These are phyloP conservation scores for Schizosaccharomyces octosporus DNA, from an alignment of 805 yeast genomes.

Conservation along the genomic window DNA sequence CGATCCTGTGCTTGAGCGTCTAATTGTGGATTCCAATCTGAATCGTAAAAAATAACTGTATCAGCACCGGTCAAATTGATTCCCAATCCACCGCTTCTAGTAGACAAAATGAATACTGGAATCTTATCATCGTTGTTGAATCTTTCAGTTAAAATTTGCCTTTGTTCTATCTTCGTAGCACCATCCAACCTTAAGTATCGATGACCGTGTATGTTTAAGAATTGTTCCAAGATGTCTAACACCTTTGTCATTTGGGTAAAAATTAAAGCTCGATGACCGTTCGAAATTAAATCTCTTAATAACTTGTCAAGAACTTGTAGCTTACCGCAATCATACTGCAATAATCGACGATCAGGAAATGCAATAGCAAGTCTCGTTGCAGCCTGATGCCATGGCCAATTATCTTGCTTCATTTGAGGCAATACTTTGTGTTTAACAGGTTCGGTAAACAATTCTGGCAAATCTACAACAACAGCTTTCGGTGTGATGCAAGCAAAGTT, in stretches of 20 bases:
- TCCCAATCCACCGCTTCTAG: conserved; percentile 96
- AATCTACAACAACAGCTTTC: conserved; percentile 49
- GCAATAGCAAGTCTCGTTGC: conserved; percentile 78
- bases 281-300: conserved; percentile 50
- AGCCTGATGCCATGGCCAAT: conserved; percentile 46
- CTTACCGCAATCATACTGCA: conserved; percentile 93
- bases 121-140: conserved; percentile 69
- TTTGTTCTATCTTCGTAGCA: conserved; percentile 87
- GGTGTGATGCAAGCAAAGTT: conserved; percentile 78
- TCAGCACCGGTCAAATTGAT: conserved; percentile 96
- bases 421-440: not conserved
- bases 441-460: conserved; percentile 14
- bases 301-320: conserved; percentile 60
- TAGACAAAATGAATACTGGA: conserved; percentile 76
- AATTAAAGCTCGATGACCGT: conserved; percentile 82
- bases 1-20: conserved; percentile 97
- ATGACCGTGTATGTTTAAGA: conserved; percentile 80
- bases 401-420: conserved; percentile 4
- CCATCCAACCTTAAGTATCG: conserved; percentile 90
- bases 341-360: conserved; percentile 77
- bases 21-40: conserved; percentile 99
- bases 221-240: conserved; percentile 75
- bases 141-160: conserved; percentile 79
- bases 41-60: conserved; percentile 90
- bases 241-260: conserved; percentile 98